These are phyloP conservation scores for Pythium sukuiense DNA, from an alignment of 352 stramenopile species.

Conservation along the genomic window DNA sequence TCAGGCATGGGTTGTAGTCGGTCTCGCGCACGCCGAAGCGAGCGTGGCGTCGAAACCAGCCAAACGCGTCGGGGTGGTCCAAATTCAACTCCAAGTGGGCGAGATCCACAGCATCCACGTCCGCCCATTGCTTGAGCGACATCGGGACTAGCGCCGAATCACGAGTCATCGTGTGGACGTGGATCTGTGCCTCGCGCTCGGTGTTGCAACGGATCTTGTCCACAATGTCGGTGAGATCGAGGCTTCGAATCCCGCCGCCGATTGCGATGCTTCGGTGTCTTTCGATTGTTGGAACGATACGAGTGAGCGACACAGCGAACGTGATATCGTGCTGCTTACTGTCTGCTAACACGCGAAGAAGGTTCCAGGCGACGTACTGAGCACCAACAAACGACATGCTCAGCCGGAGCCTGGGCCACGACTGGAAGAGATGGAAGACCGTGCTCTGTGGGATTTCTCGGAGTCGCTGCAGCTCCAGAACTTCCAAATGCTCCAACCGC, in stretches of 20 bases:
- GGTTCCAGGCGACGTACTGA: constrained; percentile 4
- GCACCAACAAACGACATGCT: constrained; percentile 2
- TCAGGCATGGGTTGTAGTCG: neutral
- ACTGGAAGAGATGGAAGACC: neutral
- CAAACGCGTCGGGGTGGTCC: neutral
- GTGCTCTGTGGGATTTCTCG: neutral
- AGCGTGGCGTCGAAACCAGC: neutral
- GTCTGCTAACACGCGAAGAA: constrained; percentile 1
- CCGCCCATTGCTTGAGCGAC: neutral
- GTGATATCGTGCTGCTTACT: neutral
- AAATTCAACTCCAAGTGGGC: neutral
- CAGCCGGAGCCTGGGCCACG: neutral
- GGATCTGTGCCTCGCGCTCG: neutral
- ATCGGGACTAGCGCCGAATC: neutral
- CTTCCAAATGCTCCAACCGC: constrained; percentile 3
- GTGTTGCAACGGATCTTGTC: neutral
- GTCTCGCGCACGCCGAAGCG: neutral
- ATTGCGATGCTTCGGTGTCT: neutral
- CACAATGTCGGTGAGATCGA: neutral
- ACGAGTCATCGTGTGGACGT: neutral
- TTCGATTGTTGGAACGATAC: neutral
- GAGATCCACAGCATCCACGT: neutral
- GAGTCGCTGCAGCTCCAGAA: constrained; percentile 14
- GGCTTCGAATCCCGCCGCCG: neutral
- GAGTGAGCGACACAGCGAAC: constrained; percentile 5